Evolutionary conservation across 2,329 filamentous ascomycete genomes (phyloP), one percentile per base, ranked within the genome.

Genomic region (Tympanopsis confertula): DNA sequence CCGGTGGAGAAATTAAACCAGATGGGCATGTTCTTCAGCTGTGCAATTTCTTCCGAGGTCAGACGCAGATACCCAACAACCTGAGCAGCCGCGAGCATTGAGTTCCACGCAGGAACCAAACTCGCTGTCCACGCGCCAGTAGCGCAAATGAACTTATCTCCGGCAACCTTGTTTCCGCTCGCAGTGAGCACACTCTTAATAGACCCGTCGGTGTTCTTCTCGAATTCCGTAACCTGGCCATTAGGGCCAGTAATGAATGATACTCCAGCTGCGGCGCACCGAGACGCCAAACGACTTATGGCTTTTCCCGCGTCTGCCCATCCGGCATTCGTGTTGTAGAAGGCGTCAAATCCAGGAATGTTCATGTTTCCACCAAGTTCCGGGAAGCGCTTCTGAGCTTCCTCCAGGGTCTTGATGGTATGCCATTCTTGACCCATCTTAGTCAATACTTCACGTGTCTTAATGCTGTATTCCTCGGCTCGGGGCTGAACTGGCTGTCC

Each of bases 11-110:
- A 50, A 26, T 52, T 49, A 13, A 48, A 43, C 37, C 47, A 49
- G 12, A 49, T 39, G 4, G 50, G 50, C 19, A 51, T 37, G 19
- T 35, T 35, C 15, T 42, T 39, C 38, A 49, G 53, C 37, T 47
- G 44, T 29, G 47, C 35, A 12, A 50, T 44, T 28, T 58, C 54
- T 0, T 46, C 45, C 2, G 46, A 41, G 0, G 45, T 47, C 2
- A 57, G 44, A 13, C 48, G 45, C 7, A 57, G 43, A 39, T 49
- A 53, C 4, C 48, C 53, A 3, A 58, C 44, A n/a, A 41, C 38
- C 20, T 42, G 40, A 3, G 33, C 47, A 3, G 47, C 45, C 4
- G 46, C 30, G 19, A 47, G 13, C 2, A 43, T 45, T 4, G 45
- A 42, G 17, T 47, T 41, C n/a, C 44, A 45, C 39, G 47, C 40